Base-by-base conservation (phyloP, 805 yeast species). In the Starmerella powellii region DNA sequence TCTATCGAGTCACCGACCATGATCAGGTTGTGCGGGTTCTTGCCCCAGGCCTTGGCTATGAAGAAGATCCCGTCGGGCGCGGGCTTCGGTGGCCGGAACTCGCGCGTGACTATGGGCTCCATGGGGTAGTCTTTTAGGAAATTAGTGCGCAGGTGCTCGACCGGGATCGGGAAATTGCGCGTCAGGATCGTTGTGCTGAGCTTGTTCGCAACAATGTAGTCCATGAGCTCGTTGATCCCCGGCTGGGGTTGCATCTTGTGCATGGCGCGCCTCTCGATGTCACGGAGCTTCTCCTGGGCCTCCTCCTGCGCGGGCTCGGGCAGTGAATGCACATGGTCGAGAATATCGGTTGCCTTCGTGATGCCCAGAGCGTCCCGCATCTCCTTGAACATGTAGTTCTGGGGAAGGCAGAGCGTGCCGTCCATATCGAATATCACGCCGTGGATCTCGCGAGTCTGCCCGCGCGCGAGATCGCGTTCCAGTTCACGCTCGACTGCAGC, bases 1-100 rank as follows among this genome's bases (percentile, higher is more conserved):
- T 79, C 86, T 31, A 65, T 58, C 0, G 85, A 78, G 55, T 79
- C 86, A 11, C 87, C 87, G 13, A 79, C 80, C 86, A 79, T 79
- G 5, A 78, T 55, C 24, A 78, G 47, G 31, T 70, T 63, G 15
- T 58, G 49, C 0, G 80, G 73, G 1, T 57, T 50, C 15, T 71
- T 37, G 1, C 63, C 65, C 76, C 80, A 73, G 3, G 51, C 38
- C 30, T 62, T 45, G 2, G 78, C 72, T 19, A 79, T 77, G 48
- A 75, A 72, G 17, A 72, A 55, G 31, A 79, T 55, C 2, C 85
- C 83, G 34, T 69, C 72, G 0, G 83, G 81, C 10, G 72, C 65
- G 1, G 86, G 86, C 52, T 79, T 79, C 13, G 85, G 73, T 0
- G 85, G 85, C 33, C 64, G 58, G 55, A 78, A 79, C 15, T 72